These are phyloP conservation scores for Botrytis tulipae DNA, from an alignment of 2,329 filamentous ascomycete species.

Conservation along the genomic window DNA sequence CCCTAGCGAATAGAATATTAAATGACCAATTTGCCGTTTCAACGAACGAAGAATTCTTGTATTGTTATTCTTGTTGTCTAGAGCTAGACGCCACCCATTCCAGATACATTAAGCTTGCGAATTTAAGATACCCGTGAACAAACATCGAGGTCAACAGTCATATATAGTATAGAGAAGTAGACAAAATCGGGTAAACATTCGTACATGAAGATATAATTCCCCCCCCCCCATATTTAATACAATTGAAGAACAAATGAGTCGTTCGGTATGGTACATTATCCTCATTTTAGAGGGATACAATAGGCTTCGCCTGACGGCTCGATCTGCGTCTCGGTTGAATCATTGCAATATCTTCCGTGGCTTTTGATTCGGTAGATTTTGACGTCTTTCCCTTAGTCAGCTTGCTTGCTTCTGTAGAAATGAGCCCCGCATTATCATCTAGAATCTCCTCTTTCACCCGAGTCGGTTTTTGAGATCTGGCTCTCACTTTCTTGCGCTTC, in stretches of 20 bases:
- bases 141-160: neutral
- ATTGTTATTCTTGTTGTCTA: neutral
- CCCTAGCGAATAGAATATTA: neutral
- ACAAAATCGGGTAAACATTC: neutral
- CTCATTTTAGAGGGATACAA: neutral
- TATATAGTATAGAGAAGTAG: neutral
- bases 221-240: neutral
- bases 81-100: neutral
- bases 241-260: neutral
- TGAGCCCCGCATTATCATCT: neutral
- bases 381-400: constrained; percentile 19
- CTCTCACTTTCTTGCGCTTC: neutral
- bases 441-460: neutral
- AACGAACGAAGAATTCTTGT: neutral
- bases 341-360: neutral
- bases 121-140: neutral
- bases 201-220: neutral
- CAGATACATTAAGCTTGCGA: neutral
- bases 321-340: neutral
- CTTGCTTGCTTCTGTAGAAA: neutral
- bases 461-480: neutral
- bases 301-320: neutral
- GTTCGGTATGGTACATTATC: neutral
- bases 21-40: neutral
- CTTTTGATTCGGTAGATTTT: constrained; percentile 18